These are phyloP conservation scores for Psilocybe sp. DNA, from an alignment of 768 basidiomycete species.

Conservation along the genomic window DNA sequence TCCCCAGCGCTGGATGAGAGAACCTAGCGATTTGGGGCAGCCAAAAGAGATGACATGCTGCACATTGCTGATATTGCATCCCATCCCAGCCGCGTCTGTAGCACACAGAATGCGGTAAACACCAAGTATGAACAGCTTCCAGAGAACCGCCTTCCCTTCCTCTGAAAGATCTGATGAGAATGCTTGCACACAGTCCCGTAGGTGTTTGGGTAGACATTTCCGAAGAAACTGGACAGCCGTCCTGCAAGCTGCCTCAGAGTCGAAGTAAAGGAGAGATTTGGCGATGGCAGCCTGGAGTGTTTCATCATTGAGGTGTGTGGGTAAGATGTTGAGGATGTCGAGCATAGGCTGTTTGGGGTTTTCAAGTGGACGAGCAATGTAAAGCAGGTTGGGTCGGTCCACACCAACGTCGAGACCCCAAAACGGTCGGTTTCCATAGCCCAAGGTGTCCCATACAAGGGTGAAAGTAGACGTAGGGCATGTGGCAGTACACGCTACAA, in stretches of 20 bases:
- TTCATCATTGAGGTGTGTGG: background rate
- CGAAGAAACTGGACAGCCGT: too few species aligned
- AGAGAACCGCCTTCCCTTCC: slow-evolving; percentile 13
- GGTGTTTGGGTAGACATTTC: too few species aligned
- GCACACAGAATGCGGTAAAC: slow-evolving; percentile 21
- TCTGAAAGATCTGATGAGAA: slow-evolving; percentile 19
- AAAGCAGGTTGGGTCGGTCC: background rate
- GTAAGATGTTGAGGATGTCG: slow-evolving; percentile 9
- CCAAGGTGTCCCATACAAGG: slow-evolving; percentile 21
- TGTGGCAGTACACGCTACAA: slow-evolving; percentile 26
- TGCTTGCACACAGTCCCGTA: slow-evolving; percentile 13
- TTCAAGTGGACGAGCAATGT: background rate
- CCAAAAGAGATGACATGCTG: slow-evolving; percentile 20
- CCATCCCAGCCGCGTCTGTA: slow-evolving; percentile 31
- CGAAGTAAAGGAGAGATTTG: too few species aligned
- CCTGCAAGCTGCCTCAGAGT: too few species aligned
- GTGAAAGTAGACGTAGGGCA: slow-evolving; percentile 23
- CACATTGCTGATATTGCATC: slow-evolving; percentile 25
- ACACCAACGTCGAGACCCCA: slow-evolving; percentile 3
- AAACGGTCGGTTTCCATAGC: slow-evolving; percentile 15
- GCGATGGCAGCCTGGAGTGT: too few species aligned
- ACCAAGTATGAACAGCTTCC: slow-evolving; percentile 16
- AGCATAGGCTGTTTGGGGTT: slow-evolving; percentile 2
- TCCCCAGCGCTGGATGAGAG: slow-evolving; percentile 2
- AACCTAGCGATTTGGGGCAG: slow-evolving; percentile 7